These are phyloP conservation scores for Cyberlindnera euphorbiae DNA, from an alignment of 805 yeast genomes.

Conservation along the genomic window DNA sequence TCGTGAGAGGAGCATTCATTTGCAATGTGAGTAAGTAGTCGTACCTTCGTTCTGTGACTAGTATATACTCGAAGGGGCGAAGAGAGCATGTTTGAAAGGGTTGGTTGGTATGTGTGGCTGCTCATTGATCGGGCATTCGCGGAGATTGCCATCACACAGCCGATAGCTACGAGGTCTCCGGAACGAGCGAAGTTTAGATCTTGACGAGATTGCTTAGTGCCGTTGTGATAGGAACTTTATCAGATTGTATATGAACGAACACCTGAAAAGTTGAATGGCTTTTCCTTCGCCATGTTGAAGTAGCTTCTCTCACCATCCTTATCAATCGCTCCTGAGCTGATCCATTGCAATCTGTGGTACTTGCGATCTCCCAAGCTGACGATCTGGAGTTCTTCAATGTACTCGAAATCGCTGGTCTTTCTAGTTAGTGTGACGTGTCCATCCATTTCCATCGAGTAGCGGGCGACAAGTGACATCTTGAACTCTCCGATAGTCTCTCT, in stretches of 20 bases:
- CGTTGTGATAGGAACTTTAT: too few relatives aligned
- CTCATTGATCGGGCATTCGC: too few relatives aligned
- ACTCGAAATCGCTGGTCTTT: slow-evolving; percentile 53
- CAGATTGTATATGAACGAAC: too few relatives aligned
- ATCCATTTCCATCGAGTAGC: slow-evolving; percentile 47
- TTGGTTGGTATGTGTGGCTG: too few relatives aligned
- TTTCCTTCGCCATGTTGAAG: slow-evolving; percentile 65
- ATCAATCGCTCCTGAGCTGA: slow-evolving; percentile 51
- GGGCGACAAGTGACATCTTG: slow-evolving; percentile 30
- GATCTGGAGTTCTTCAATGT: slow-evolving; percentile 59
- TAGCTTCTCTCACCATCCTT: slow-evolving; percentile 50
- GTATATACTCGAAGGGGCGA: too few relatives aligned
- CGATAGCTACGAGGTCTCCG: too few relatives aligned
- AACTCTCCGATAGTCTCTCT: slow-evolving; percentile 29
- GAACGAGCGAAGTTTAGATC: too few relatives aligned
- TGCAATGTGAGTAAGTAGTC: too few relatives aligned
- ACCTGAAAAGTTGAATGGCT: slow-evolving; percentile 65
- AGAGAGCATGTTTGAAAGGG: too few relatives aligned
- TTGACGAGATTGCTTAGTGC: too few relatives aligned
- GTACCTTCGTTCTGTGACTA: too few relatives aligned
- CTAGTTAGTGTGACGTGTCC: slow-evolving; percentile 53
- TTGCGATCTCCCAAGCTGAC: slow-evolving; percentile 54
- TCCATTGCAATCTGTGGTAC: slow-evolving; percentile 74
- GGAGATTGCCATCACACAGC: too few relatives aligned
- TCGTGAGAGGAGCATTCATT: background rate